Evolutionary conservation across 1,284 basidiomycete genomes (phyloP).

Genomic region (Lentinula novae-zelandiae): DNA sequence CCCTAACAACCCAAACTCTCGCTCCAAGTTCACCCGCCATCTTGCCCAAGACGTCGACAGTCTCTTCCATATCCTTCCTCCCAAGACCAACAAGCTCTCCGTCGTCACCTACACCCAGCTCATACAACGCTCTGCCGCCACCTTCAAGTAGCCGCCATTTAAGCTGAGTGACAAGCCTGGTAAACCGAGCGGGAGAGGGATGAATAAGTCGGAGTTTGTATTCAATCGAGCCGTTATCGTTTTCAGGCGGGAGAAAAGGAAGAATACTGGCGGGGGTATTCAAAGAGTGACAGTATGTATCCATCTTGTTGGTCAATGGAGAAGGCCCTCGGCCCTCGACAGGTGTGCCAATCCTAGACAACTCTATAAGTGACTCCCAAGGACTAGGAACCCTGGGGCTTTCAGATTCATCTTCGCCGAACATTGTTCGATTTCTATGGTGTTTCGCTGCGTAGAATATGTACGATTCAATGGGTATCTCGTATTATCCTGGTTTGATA

Average conservation of each 20-base stretch:
- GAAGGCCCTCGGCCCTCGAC: constrained; percentile 5
- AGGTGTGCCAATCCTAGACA: constrained; percentile 34
- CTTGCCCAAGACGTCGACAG: constrained; percentile 79
- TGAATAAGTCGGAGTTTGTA: constrained; percentile 81
- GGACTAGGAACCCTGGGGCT: constrained; percentile 74
- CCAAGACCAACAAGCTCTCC: constrained; percentile 82
- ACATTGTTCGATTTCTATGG: constrained; percentile 43
- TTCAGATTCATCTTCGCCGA: constrained; percentile 75
- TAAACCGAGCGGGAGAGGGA: constrained; percentile 69
- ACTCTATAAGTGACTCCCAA: constrained; percentile 70
- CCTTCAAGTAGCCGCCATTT: constrained; percentile 94
- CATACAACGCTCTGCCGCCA: constrained; percentile 89
- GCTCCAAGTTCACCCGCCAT: constrained; percentile 94
- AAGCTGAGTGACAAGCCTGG: constrained; percentile 85
- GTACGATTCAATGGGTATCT: not conserved
- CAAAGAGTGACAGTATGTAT: no score
- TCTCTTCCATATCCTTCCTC: constrained; percentile 71
- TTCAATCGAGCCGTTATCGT: constrained; percentile 79
- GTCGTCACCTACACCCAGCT: constrained; percentile 86
- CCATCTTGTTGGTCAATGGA: constrained; percentile 8
- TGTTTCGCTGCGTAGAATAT: not conserved
- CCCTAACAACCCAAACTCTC: constrained; percentile 83
- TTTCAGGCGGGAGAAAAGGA: constrained; percentile 70
- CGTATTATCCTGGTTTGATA: not conserved
- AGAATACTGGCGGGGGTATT: constrained; percentile 12